These are phyloP conservation scores for Nicotiana paniculata DNA, from an alignment of 257 asterid species.

Conservation along the genomic window DNA sequence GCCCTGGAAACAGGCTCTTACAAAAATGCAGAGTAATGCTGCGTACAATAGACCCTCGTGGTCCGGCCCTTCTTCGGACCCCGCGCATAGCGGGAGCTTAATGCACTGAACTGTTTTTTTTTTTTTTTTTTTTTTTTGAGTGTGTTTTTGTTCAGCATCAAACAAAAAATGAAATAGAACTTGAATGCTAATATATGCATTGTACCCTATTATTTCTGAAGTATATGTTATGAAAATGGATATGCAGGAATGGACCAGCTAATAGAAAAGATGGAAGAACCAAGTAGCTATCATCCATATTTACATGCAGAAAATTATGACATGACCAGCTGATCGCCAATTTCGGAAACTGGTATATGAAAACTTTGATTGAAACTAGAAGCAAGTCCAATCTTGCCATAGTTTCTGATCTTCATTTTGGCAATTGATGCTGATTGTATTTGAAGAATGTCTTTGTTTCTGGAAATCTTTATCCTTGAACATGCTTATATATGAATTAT, in stretches of 20 bases:
- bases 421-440: neutral
- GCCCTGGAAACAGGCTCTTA: too few relatives aligned
- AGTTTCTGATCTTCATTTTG: neutral
- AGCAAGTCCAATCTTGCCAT: neutral
- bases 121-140: too few relatives aligned
- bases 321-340: conserved; percentile 26
- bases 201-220: neutral
- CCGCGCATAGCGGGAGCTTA: too few relatives aligned
- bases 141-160: neutral
- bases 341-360: neutral
- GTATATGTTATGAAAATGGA: neutral
- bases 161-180: too few relatives aligned
- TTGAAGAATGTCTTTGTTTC: neutral
- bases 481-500: neutral
- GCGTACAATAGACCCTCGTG: too few relatives aligned
- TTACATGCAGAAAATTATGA: conserved; percentile 43
- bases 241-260: conserved; percentile 46
- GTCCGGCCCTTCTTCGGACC: too few relatives aligned
- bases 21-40: too few relatives aligned
- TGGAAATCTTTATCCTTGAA: neutral
- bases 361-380: neutral
- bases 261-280: conserved; percentile 45
- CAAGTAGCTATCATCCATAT: conserved; percentile 41
- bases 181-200: too few relatives aligned
- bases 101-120: too few relatives aligned